Conservation (phyloP, 257 asterid genomes). For the Asclepias syriaca region DNA sequence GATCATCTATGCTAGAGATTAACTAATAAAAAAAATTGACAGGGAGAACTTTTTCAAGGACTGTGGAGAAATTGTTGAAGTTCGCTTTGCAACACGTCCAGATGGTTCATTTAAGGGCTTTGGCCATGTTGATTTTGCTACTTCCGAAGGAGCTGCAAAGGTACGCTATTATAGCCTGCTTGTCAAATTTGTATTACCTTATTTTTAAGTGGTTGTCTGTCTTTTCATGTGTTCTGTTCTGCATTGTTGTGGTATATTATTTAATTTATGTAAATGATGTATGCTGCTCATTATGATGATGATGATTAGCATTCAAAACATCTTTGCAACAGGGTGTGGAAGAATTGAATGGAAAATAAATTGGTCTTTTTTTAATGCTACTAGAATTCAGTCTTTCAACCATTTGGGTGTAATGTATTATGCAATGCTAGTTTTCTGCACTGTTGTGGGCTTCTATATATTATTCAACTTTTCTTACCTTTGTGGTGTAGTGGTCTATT, state of each 20-base stretch:
- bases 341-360: too few relatives aligned
- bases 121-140: constrained; percentile 88
- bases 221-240: not conserved
- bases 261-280: too few relatives aligned
- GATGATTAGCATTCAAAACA: too few relatives aligned
- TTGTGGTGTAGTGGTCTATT: not conserved
- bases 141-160: constrained; percentile 67
- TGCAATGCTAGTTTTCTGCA: too few relatives aligned
- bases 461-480: too few relatives aligned
- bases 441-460: too few relatives aligned
- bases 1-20: not conserved
- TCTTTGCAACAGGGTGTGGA: too few relatives aligned
- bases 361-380: too few relatives aligned
- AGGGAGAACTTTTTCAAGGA: constrained; percentile 68
- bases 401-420: too few relatives aligned
- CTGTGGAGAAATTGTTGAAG: constrained; percentile 63
- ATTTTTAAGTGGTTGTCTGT: not conserved
- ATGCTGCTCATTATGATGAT: too few relatives aligned
- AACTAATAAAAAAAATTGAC: constrained; percentile 10
- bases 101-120: constrained; percentile 68
- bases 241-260: not conserved
- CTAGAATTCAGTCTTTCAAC: too few relatives aligned
- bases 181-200: not conserved
- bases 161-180: constrained; percentile 19
- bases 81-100: constrained; percentile 49